A percentile compares a stretch with the other conserved stretches of the same genome.
phyloP scores from a whole-genome alignment of 495 filamentous ascomycete species.

The Chaetomidium leptoderma region DNA sequence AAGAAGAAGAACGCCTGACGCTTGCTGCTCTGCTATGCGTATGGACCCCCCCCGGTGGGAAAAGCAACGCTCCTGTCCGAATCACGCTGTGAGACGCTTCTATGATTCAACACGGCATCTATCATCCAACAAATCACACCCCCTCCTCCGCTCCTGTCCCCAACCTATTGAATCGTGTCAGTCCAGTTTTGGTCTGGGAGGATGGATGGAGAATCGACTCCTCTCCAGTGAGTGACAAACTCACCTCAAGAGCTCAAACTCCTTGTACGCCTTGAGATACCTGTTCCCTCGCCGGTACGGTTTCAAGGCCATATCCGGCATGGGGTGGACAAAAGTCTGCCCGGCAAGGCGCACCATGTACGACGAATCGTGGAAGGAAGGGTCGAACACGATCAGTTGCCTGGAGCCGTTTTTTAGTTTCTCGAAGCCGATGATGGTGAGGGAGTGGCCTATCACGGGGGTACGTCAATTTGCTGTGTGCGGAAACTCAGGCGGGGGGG shows the following conservation, averaged over 20 bases:
- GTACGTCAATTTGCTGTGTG: background rate
- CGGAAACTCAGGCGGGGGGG: background rate
- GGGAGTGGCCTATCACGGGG: slow-evolving; percentile 65
- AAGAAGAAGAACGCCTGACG: background rate
- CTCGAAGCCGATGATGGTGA: slow-evolving; percentile 89
- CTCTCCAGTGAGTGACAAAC: slow-evolving; percentile 29
- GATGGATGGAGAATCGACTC: background rate
- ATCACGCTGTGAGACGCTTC: background rate
- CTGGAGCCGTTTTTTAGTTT: slow-evolving; percentile 56
- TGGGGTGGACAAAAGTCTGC: slow-evolving; percentile 39
- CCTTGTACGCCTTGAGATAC: slow-evolving; percentile 64
- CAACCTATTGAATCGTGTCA: background rate
- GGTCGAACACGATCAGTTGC: slow-evolving; percentile 84
- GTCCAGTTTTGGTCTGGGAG: too few species aligned
- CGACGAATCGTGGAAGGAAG: slow-evolving; percentile 69
- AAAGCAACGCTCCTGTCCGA: background rate
- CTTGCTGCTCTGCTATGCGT: background rate
- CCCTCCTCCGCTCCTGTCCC: too few species aligned
- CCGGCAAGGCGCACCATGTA: slow-evolving; percentile 55
- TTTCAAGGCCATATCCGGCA: slow-evolving; percentile 57
- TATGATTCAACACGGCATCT: too few species aligned
- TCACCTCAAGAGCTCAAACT: slow-evolving; percentile 77
- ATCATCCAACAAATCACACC: too few species aligned
- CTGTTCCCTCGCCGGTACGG: slow-evolving; percentile 63
- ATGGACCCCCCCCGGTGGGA: too few species aligned